These are phyloP conservation scores for Daldinia sp. DNA, from an alignment of 2,329 filamentous ascomycete genomes.

Conservation along the genomic window DNA sequence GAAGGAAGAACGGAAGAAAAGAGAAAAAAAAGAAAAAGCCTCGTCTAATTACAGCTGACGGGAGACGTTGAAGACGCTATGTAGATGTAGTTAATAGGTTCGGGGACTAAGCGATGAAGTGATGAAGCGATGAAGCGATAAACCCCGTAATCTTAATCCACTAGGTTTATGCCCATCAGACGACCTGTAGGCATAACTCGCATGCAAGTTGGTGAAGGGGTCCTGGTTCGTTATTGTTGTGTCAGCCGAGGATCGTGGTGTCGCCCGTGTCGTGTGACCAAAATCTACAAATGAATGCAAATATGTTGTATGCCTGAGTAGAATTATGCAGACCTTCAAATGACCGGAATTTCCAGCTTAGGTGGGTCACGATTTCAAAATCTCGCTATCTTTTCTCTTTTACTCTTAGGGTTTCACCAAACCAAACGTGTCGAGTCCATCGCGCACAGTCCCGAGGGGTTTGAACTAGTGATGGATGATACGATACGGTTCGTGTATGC, in stretches of 20 bases:
- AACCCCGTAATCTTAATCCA: constrained; percentile 18
- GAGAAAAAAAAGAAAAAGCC: constrained; percentile 24
- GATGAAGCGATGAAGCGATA: not conserved
- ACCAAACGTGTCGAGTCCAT: constrained; percentile 13
- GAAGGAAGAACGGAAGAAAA: constrained; percentile 28
- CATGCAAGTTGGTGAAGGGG: constrained; percentile 22
- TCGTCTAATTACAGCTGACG: constrained; percentile 18
- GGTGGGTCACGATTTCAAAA: constrained; percentile 1
- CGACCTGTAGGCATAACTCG: constrained; percentile 25
- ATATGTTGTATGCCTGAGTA: constrained; percentile 4
- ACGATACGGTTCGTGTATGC: constrained; percentile 35
- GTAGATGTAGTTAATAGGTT: not conserved
- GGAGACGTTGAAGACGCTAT: not conserved
- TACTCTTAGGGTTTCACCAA: constrained; percentile 28
- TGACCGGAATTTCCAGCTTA: not conserved
- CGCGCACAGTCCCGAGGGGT: no score
- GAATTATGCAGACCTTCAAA: not conserved
- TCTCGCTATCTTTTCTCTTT: constrained; percentile 12
- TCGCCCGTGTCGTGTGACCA: constrained; percentile 40
- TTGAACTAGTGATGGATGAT: constrained; percentile 10
- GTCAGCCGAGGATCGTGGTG: constrained; percentile 40
- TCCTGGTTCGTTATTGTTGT: constrained; percentile 30
- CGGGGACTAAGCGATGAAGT: not conserved
- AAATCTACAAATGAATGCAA: constrained; percentile 14
- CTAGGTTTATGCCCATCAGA: constrained; percentile 10